A percentile compares a stretch with the other conserved stretches of the same genome.
phyloP scores from a whole-genome alignment of 257 asterid species.

The Scutellaria minor region DNA sequence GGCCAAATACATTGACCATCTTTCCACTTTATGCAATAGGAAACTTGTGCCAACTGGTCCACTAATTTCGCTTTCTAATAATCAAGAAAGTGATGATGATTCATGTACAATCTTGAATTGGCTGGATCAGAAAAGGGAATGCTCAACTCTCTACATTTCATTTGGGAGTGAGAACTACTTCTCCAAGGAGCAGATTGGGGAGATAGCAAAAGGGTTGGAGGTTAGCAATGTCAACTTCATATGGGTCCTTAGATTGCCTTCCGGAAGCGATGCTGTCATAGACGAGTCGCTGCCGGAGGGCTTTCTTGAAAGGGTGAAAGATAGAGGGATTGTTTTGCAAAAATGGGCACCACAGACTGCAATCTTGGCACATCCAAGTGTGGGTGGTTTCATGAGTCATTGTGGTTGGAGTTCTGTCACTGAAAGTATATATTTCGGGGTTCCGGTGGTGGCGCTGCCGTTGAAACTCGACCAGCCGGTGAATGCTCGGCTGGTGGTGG shows the following conservation, averaged over 20 bases:
- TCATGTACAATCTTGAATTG: slow-evolving; percentile 37
- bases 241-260: slow-evolving; percentile 44
- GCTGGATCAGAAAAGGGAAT: slow-evolving; percentile 31
- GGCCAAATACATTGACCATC: slow-evolving; percentile 46
- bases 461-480: slow-evolving; percentile 44
- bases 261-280: not conserved
- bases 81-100: not conserved
- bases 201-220: slow-evolving; percentile 46
- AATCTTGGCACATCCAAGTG: slow-evolving; percentile 39
- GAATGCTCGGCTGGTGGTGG: slow-evolving; percentile 36
- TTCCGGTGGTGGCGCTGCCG: slow-evolving; percentile 48
- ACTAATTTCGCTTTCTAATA: slow-evolving; percentile 21
- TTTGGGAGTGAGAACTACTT: slow-evolving; percentile 57
- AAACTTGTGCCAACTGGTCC: slow-evolving; percentile 45
- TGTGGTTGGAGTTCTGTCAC: slow-evolving; percentile 52
- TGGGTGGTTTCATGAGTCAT: slow-evolving; percentile 54
- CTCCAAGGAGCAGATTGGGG: slow-evolving; percentile 41
- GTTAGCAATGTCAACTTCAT: slow-evolving; percentile 43
- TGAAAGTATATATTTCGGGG: slow-evolving; percentile 36
- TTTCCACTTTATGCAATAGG: slow-evolving; percentile 36
- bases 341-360: slow-evolving; percentile 47
- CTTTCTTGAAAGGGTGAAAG: slow-evolving; percentile 37
- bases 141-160: slow-evolving; percentile 47
- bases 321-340: slow-evolving; percentile 36
- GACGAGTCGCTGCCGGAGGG: slow-evolving; percentile 37